Evolutionary conservation across 192 early-diverging fungal species (phyloP).

Genomic region (Spizellomyces punctatus): DNA sequence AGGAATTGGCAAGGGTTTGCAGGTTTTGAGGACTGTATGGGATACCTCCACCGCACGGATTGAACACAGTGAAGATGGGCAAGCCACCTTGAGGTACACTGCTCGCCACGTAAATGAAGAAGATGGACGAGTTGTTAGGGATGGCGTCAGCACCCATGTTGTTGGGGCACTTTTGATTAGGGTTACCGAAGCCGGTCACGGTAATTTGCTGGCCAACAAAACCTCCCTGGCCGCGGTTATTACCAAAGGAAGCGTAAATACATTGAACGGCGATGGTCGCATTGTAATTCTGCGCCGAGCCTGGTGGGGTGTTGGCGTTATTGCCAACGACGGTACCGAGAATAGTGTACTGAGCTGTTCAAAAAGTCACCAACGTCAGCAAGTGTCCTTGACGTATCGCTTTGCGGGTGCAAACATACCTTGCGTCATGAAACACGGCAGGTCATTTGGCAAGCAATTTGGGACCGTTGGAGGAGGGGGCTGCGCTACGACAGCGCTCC

Average conservation of each 20-base stretch:
- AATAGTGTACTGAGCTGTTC: slow-evolving; percentile 31
- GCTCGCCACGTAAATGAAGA: slow-evolving; percentile 29
- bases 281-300: slow-evolving; percentile 6
- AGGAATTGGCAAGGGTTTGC: slow-evolving; percentile 5
- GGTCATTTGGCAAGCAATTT: slow-evolving; percentile 9
- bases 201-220: slow-evolving; percentile 8
- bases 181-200: slow-evolving; percentile 29
- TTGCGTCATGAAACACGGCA: slow-evolving; percentile 8
- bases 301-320: not conserved
- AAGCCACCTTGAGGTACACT: slow-evolving; percentile 2
- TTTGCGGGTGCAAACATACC: not conserved
- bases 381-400: not conserved
- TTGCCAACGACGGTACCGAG: slow-evolving; percentile 16
- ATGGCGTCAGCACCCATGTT: slow-evolving; percentile 11
- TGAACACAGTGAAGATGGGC: slow-evolving; percentile 31
- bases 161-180: slow-evolving; percentile 10
- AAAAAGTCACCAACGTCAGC: not conserved
- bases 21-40: slow-evolving; percentile 18
- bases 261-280: slow-evolving; percentile 9
- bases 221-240: not conserved
- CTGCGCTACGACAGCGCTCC: not conserved
- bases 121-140: slow-evolving; percentile 2
- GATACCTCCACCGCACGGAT: slow-evolving; percentile 24
- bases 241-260: slow-evolving; percentile 8
- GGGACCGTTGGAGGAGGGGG: not conserved